Percentiles rank a stretch among this genome's conserved stretches.
These are phyloP conservation scores for Curvularia hawaiiensis DNA, from an alignment of 2,329 filamentous ascomycete species.

Conservation along the genomic window DNA sequence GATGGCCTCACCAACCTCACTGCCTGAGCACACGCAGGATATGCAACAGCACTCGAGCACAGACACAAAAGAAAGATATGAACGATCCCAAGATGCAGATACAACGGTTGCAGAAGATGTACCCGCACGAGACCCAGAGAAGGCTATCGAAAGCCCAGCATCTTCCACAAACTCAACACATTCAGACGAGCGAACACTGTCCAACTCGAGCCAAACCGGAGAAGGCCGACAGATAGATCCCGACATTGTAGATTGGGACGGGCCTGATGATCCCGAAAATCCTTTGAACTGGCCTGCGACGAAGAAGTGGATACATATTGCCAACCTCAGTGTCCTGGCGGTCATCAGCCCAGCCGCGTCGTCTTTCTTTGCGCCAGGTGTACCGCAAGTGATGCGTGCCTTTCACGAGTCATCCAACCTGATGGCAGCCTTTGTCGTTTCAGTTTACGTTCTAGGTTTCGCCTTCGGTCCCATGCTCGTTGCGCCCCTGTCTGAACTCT, in stretches of 20 bases:
- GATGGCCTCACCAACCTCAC: conserved; percentile 33
- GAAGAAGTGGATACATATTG: conserved; percentile 47
- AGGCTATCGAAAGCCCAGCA: conserved; percentile 28
- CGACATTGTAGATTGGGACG: conserved; percentile 44
- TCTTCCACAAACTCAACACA: conserved; percentile 34
- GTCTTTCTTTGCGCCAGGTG: conserved; percentile 62
- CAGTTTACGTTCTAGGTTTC: conserved; percentile 48
- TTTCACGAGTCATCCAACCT: conserved; percentile 40
- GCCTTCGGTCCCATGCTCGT: conserved; percentile 46
- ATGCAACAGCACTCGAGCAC: conserved; percentile 26
- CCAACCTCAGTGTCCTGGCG: conserved; percentile 41
- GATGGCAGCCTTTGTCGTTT: conserved; percentile 46
- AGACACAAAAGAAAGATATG: conserved; percentile 30
- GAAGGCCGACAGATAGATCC: conserved; percentile 26
- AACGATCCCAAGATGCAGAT: conserved; percentile 37
- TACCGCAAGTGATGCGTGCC: conserved; percentile 54
- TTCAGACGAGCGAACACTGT: conserved; percentile 34
- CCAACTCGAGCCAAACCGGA: conserved; percentile 7
- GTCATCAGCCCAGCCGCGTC: conserved; percentile 48
- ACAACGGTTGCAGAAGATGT: conserved; percentile 11
- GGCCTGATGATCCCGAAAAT: conserved; percentile 46
- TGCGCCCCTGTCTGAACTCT: conserved; percentile 46
- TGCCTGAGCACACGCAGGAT: conserved; percentile 24
- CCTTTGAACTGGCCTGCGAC: conserved; percentile 46
- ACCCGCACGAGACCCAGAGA: conserved; percentile 34